These are phyloP conservation scores for Ganoderma leucocontextum DNA, from an alignment of 1,284 basidiomycete genomes.

Conservation along the genomic window DNA sequence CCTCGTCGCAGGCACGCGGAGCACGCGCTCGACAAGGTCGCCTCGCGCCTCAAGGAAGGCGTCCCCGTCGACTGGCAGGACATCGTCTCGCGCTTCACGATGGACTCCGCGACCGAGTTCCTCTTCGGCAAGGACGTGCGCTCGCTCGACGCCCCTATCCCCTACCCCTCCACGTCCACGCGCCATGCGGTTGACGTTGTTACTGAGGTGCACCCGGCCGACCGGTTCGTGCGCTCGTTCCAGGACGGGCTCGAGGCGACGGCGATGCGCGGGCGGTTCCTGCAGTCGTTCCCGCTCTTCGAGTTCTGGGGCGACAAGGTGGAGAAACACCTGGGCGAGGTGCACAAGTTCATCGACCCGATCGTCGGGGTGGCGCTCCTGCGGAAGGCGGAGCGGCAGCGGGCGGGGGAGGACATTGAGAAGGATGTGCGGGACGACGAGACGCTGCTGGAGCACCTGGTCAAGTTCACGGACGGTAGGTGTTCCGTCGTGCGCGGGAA, in stretches of 20 bases:
- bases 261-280: slow-evolving; percentile 45
- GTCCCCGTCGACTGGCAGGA: slow-evolving; percentile 61
- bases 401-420: slow-evolving; percentile 7
- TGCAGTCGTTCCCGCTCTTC: slow-evolving; percentile 56
- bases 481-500: too few species aligned
- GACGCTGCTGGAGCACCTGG: slow-evolving; percentile 59
- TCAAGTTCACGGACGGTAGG: slow-evolving; percentile 56
- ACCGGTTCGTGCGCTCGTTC: slow-evolving; percentile 40
- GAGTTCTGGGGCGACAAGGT: slow-evolving; percentile 57
- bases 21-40: slow-evolving; percentile 41
- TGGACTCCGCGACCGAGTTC: slow-evolving; percentile 51
- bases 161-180: slow-evolving; percentile 35
- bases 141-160: slow-evolving; percentile 42
- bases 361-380: slow-evolving; percentile 55
- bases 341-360: slow-evolving; percentile 60
- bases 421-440: slow-evolving; percentile 47
- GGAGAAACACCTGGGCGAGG: slow-evolving; percentile 52
- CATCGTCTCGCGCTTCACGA: slow-evolving; percentile 46
- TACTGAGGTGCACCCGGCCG: slow-evolving; percentile 37
- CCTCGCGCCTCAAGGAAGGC: slow-evolving; percentile 48
- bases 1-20: slow-evolving; percentile 38
- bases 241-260: slow-evolving; percentile 48
- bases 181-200: not conserved
- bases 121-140: slow-evolving; percentile 47
- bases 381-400: slow-evolving; percentile 38